phyloP scores from a whole-genome alignment of 805 yeast genomes.

The Saturnispora gosingensis region DNA sequence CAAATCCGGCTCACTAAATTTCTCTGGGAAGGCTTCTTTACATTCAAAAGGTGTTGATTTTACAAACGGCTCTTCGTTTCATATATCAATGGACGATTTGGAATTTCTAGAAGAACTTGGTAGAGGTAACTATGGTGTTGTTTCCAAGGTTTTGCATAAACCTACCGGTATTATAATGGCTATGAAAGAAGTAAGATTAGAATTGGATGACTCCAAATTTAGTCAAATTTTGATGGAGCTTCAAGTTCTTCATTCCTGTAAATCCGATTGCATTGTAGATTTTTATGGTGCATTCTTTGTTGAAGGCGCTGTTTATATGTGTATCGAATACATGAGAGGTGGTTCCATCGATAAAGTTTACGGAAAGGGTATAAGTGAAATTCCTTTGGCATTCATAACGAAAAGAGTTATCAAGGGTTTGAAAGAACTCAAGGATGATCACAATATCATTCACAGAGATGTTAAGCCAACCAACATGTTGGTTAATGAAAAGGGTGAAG shows the following conservation, averaged over 20 bases:
- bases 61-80: constrained; percentile 76
- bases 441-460: constrained; percentile 91
- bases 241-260: constrained; percentile 86
- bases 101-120: constrained; percentile 84
- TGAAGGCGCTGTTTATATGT: constrained; percentile 97
- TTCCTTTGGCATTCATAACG: constrained; percentile 69
- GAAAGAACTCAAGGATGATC: constrained; percentile 75
- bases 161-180: constrained; percentile 94
- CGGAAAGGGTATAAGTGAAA: constrained; percentile 66
- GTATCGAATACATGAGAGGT: constrained; percentile 97
- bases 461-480: constrained; percentile 94
- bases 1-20: constrained; percentile 83
- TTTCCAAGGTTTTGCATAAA: constrained; percentile 82
- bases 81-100: constrained; percentile 76
- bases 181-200: constrained; percentile 91
- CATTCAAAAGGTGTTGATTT: constrained; percentile 91
- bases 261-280: constrained; percentile 85
- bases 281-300: constrained; percentile 96
- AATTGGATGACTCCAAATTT: constrained; percentile 87
- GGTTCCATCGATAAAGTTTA: constrained; percentile 86
- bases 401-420: constrained; percentile 75
- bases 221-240: constrained; percentile 93
- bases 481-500: constrained; percentile 68
- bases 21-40: constrained; percentile 86
- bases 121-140: constrained; percentile 94